Base-by-base conservation (phyloP, 352 stramenopile species). In the Phytophthora capsici region DNA sequence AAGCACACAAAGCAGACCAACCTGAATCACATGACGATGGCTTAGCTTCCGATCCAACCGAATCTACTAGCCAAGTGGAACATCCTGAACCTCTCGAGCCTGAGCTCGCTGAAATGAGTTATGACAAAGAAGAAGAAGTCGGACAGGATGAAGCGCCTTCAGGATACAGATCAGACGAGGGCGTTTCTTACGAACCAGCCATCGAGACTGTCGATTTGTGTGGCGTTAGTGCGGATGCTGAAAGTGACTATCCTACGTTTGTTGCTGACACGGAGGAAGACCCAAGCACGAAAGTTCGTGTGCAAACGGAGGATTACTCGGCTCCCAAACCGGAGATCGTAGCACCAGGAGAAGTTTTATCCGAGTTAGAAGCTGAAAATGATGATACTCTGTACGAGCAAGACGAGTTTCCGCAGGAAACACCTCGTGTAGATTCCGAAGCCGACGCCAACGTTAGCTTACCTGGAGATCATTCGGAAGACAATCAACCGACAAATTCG, bases 331-430 rank as follows among this genome's bases (percentile, higher is more conserved):
- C 23, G n/a, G n/a, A n/a, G n/a, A n/a, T n/a, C n/a, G n/a, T n/a
- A n/a, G n/a, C n/a, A n/a, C n/a, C n/a, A n/a, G n/a, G n/a, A n/a
- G n/a, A n/a, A n/a, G n/a, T n/a, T n/a, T n/a, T n/a, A n/a, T n/a
- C n/a, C n/a, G n/a, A n/a, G n/a, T n/a, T n/a, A n/a, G n/a, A n/a
- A n/a, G n/a, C n/a, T n/a, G n/a, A n/a, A n/a, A n/a, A 53, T 14
- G 48, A 66, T 7, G 43, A 70, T 36, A 19, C 52, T 44, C 4
- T 13, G 12, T 71, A 71, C 32, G 56, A 71, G 6, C 56, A 71
- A 32, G 63, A 66, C 10, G 63, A 66, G 0, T 71, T 71, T 48
- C 43, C 41, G 37, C 49, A 66, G 37, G 49, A 57, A 16, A 69
- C 61, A 36, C 28, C 44, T 2, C 53, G 45, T 0, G 13, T 20